Conservation (phyloP, 768 basidiomycete genomes). For the Pulveroboletus frians region DNA sequence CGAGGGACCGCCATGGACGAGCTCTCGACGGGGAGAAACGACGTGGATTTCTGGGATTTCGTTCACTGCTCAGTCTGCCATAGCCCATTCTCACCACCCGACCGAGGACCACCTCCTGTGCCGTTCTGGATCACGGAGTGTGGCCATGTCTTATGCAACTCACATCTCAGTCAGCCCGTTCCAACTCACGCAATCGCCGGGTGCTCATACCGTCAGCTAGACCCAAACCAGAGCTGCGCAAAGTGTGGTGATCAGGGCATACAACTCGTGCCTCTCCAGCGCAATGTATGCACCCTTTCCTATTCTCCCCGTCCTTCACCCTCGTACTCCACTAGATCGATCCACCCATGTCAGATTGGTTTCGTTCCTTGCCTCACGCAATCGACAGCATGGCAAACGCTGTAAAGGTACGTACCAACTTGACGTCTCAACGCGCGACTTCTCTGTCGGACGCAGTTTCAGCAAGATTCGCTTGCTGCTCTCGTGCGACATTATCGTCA, state of each 20-base stretch:
- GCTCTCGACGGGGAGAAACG: constrained; percentile 10
- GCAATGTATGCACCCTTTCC: constrained; percentile 46
- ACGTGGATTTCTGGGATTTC: constrained; percentile 77
- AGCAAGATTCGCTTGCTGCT: constrained; percentile 68
- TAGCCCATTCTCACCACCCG: constrained; percentile 52
- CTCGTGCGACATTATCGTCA: constrained; percentile 61
- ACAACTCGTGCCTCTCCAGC: constrained; percentile 67
- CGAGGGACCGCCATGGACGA: neutral
- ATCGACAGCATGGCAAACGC: constrained; percentile 64
- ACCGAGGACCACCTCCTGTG: constrained; percentile 46
- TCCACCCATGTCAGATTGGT: constrained; percentile 79
- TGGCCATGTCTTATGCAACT: constrained; percentile 81
- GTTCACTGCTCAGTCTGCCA: constrained; percentile 68
- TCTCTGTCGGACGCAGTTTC: constrained; percentile 47
- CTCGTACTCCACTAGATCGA: constrained; percentile 53
- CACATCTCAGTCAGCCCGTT: constrained; percentile 63
- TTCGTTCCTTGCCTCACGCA: constrained; percentile 54
- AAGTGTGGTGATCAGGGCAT: constrained; percentile 60
- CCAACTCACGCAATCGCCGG: neutral
- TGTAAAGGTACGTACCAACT: constrained; percentile 47
- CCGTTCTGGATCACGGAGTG: constrained; percentile 91
- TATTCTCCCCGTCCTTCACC: neutral
- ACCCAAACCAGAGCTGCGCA: constrained; percentile 68
- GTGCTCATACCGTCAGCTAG: constrained; percentile 33
- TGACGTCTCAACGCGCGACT: neutral